Percentiles rank a stretch among this genome's conserved stretches.
These are phyloP conservation scores for Dianthus caryophyllus DNA, from an alignment of 148 eudicot species.

Conservation along the genomic window DNA sequence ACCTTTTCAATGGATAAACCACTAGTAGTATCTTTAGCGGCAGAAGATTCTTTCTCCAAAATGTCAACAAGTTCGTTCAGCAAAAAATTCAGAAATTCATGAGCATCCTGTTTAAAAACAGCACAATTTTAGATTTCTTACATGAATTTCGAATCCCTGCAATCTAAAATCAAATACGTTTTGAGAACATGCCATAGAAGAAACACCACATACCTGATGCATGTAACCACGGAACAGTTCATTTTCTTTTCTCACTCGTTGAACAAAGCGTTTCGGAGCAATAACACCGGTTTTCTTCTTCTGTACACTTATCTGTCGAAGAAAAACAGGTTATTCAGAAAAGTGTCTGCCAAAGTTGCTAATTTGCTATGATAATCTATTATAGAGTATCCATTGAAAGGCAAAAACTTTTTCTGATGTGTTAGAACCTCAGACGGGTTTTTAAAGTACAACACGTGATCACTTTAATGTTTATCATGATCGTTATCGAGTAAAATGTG, in stretches of 20 bases:
- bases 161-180: no score
- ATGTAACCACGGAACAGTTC: constrained; percentile 86
- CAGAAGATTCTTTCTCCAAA: constrained; percentile 58
- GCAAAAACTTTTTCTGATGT: no score
- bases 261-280: constrained; percentile 96
- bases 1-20: constrained; percentile 39
- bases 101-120: constrained; percentile 52
- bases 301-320: constrained; percentile 64
- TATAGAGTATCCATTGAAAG: not conserved
- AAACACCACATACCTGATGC: constrained; percentile 68
- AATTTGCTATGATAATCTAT: not conserved
- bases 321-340: constrained; percentile 8
- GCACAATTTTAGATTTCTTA: not conserved
- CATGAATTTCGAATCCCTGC: not conserved
- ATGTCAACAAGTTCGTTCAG: constrained; percentile 69
- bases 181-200: not conserved
- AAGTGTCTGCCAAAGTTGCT: not conserved
- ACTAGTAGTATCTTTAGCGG: constrained; percentile 35
- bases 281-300: constrained; percentile 97
- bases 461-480: no score
- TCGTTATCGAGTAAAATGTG: no score
- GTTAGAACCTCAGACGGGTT: no score
- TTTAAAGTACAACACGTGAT: no score
- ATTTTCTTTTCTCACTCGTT: constrained; percentile 80
- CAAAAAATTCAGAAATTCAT: constrained; percentile 66